phyloP scores from a whole-genome alignment of 2,329 filamentous ascomycete genomes.

The Alternaria triticina region DNA sequence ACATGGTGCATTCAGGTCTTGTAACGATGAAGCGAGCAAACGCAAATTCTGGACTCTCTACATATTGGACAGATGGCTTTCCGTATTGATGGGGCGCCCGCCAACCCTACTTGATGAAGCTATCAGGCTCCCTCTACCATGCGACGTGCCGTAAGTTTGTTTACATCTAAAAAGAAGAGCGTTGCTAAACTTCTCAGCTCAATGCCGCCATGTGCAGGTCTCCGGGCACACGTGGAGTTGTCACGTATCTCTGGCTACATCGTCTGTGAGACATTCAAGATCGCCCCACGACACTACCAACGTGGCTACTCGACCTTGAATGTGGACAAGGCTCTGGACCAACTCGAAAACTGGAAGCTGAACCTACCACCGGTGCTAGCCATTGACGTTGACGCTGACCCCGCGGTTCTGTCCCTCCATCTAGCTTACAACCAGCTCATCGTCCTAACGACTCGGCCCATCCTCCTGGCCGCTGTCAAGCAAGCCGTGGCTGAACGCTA shows the following conservation, averaged over 20 bases:
- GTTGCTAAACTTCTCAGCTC: conserved; percentile 18
- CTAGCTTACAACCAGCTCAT: conserved; percentile 35
- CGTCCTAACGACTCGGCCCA: conserved; percentile 32
- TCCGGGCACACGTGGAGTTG: conserved; percentile 32
- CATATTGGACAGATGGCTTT: conserved; percentile 36
- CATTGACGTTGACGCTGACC: conserved; percentile 16
- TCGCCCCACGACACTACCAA: conserved; percentile 22
- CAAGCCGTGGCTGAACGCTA: conserved; percentile 28
- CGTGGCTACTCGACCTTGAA: conserved; percentile 9
- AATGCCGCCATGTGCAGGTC: conserved; percentile 29
- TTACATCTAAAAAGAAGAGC: not conserved
- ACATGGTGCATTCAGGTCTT: conserved; percentile 30
- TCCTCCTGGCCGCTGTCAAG: conserved; percentile 32
- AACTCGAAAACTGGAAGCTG: conserved; percentile 27
- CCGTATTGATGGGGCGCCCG: conserved; percentile 34
- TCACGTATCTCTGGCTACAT: conserved; percentile 32
- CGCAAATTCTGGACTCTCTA: conserved; percentile 35
- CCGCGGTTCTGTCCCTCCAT: conserved; percentile 30
- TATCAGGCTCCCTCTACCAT: conserved; percentile 30
- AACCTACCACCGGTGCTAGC: conserved; percentile 24
- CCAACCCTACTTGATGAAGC: conserved; percentile 34
- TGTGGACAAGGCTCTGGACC: conserved; percentile 26
- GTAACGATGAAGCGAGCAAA: conserved; percentile 26
- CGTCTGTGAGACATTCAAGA: conserved; percentile 35
- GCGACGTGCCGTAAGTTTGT: conserved; percentile 30